Base-by-base conservation (phyloP, 495 filamentous ascomycete species). In the Talaromyces adpressus region DNA sequence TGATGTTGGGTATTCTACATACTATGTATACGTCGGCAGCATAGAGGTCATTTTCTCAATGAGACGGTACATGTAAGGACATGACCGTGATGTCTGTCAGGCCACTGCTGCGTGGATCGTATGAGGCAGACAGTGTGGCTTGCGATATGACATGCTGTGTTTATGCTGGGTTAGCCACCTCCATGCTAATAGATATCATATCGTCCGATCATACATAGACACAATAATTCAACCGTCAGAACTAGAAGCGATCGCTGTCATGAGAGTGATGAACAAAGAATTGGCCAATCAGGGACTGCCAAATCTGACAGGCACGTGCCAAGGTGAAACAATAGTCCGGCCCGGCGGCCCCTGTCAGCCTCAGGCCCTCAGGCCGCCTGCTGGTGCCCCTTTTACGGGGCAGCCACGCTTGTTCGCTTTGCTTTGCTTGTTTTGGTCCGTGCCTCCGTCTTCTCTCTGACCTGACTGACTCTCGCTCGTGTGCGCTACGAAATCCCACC, bases 371-470 rank as follows among this genome's bases (percentile, higher is more conserved):
- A 14, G 27, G 27, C 27, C 27, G 27, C 27, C 2, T 27, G 27
- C 5, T 27, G 5, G 27, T 27, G 27, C 56, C 56, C 56, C 56
- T 58, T 58, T 58, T 58, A 58, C 27, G 16, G n/a, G 34, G 34
- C 11, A 14, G 27, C 27, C 27, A 27, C 3, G 27, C 27, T 27
- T 27, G 27, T 27, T 27, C 5, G 27, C 27, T 27, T 16, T 57
- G 54, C 27, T 32, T 34, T 58, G 56, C 56, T 58, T 58, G 56
- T 58, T 58, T 58, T 58, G 56, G 36, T 41, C 36, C 36, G 36
- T 41, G 36, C 36, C 11, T 23, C 53, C 53, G 5, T 57, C 53
- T 6, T 25, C 23, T 53, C 18, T 36, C 32, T 36, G 32, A 7
- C 6, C 30, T 32, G 30, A 32, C 30, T 1, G 30, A 36, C 32